Base-by-base conservation (phyloP, 495 filamentous ascomycete species). In the Lichina pygmaea region DNA sequence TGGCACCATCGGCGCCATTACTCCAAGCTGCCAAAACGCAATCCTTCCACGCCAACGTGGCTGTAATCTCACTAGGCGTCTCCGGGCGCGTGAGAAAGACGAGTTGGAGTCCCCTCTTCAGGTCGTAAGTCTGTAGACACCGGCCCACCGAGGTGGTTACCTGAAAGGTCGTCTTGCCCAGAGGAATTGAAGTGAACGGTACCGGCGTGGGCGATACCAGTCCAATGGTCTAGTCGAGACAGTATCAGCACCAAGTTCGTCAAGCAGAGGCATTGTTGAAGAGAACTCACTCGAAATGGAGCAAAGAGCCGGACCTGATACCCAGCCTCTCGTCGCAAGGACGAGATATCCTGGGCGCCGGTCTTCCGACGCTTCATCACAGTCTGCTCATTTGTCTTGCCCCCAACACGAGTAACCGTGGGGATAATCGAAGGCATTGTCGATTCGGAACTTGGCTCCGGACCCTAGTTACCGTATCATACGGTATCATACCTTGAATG, bases 141-240 rank as follows among this genome's bases (percentile, higher is more conserved):
- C 75, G 72, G 50, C 85, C 86, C 43, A 86, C 81, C 0, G 81
- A 93, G 37, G 91, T 95, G 11, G 89, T 94, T 58, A 99, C 81
- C 54, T 99, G 89, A 57, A 89, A 94, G 13, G 85, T 92, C 6
- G 83, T 81, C 58, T 91, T 92, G 46, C 89, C 89, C 12, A 93
- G 63, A 4, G 89, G 81, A 17, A 86, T 70, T 16, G 76, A 74
- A 7, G 86, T 81, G 54, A 95, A 94, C 6, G 89, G 86, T 3
- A 92, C 81, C 34, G 68, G 50, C 10, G 86, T 93, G 3, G 89
- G 81, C 11, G 91, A 93, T 11, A 95, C 82, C 8, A 95, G 67
- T 41, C 89, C 89, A 52, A 99, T 62, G 34, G 91, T 92, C 82
- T 93, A 49, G 12, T 46, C 45, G 46, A 32, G 33, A 46, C 24